Conservation (phyloP, 2,329 filamentous ascomycete genomes). For the Coniella lustricola region DNA sequence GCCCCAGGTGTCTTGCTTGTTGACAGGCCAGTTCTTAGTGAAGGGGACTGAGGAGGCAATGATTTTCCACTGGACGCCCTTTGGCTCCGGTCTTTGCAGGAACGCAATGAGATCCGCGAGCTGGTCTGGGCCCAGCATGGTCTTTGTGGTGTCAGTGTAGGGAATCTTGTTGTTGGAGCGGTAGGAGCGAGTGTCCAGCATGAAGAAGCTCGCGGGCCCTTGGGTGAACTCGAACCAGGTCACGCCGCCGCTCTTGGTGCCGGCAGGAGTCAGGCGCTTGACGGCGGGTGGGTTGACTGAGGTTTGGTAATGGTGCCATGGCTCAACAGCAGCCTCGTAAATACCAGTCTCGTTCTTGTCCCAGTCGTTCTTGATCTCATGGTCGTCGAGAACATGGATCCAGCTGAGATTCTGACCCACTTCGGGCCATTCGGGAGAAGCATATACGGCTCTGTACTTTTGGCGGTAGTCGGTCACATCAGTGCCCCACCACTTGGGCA, state of each 20-base stretch:
- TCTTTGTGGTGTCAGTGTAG: slow-evolving; percentile 60
- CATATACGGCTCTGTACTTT: slow-evolving; percentile 93
- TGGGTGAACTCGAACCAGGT: slow-evolving; percentile 89
- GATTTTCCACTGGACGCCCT: slow-evolving; percentile 87
- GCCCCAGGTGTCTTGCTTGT: slow-evolving; percentile 86
- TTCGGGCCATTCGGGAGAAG: slow-evolving; percentile 81
- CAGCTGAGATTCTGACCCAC: slow-evolving; percentile 79
- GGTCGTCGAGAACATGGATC: slow-evolving; percentile 95
- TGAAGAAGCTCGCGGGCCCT: slow-evolving; percentile 88
- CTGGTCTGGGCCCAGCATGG: slow-evolving; percentile 79
- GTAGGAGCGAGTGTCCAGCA: slow-evolving; percentile 86
- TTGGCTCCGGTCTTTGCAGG: slow-evolving; percentile 63
- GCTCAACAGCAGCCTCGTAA: slow-evolving; percentile 72
- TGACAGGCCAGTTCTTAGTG: slow-evolving; percentile 94
- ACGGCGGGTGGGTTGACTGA: slow-evolving; percentile 72
- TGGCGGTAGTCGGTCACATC: slow-evolving; percentile 71
- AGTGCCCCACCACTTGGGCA: slow-evolving; percentile 71
- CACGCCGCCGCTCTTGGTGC: slow-evolving; percentile 43
- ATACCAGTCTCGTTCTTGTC: slow-evolving; percentile 72
- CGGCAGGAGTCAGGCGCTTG: slow-evolving; percentile 36
- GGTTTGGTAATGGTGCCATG: slow-evolving; percentile 81
- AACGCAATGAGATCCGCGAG: slow-evolving; percentile 72
- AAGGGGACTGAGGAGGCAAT: slow-evolving; percentile 87
- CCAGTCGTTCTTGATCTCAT: slow-evolving; percentile 96
- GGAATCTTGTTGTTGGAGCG: slow-evolving; percentile 61